Evolutionary conservation across 2,329 filamentous ascomycete genomes (phyloP), one percentile per base, ranked within the genome.

Genomic region (Fusarium euwallaceae): DNA sequence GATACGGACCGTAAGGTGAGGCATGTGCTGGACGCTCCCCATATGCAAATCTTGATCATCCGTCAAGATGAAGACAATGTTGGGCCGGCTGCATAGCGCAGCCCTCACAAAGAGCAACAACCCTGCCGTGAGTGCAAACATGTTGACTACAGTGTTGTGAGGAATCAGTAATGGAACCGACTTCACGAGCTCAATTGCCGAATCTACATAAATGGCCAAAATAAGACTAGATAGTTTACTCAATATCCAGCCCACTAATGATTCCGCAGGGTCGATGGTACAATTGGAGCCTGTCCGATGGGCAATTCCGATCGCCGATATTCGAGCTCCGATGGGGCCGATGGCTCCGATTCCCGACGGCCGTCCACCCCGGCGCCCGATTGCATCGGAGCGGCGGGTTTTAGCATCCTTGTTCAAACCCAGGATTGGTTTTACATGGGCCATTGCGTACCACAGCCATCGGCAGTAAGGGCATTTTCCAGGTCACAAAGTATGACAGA

Each of bases 31-130:
- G 4, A 92, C 75, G 0, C 90, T 92, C 55, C 89, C 83, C 78
- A 92, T 84, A 65, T 90, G 87, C 11, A 90, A 81, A 75, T 92
- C 91, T 76, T 92, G 91, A 71, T 93, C 91, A 71, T 93, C 91
- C 0, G 90, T 91, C 36, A 92, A 82, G 71, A 93, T 88, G 76
- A 92, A 91, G 37, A 93, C 82, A 63, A 92, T 88, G 75, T 92
- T 92, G 1, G 87, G 86, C 36, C 64, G 51, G 24, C 29, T 34
- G 10, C 51, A n/a, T 24, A 32, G 27, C 17, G 24, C 24, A 7
- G 27, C 51, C 27, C 7, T 17, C 17, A 45, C 43, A 45, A 45
- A 45, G 51, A 55, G 11, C 17, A 55, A 34, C 16, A 34, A 7
- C 6, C 24, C 43, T 24, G 43, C 20, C 4, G 43, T 45, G 43